Conservation (phyloP, 176 grass and related monocot species). For the sorghum (Sorghum bicolor) region Sorghum_bicolor_NCBIv3 NC_012875.2:42714001-42714500, state of each 20-base stretch:
- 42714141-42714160: neutral
- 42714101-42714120: neutral
- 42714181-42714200: neutral
- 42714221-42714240: constrained; percentile 3
- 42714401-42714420: constrained; percentile 1
- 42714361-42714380: constrained; percentile 15
- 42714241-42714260: neutral
- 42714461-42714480: neutral
- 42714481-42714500: neutral
- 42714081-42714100: neutral
- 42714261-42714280: neutral
- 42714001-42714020: constrained; percentile 28
- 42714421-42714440: neutral
- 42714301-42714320: neutral
- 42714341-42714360: neutral
- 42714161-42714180: constrained; percentile 12
- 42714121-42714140: constrained; percentile 3
- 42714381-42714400: neutral
- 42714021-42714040: constrained; percentile 15
- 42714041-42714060: neutral
- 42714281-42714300: neutral
- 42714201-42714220: neutral
- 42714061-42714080: constrained; percentile 6
- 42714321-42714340: neutral
- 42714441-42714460: neutral